Base-by-base conservation (phyloP, 2,329 filamentous ascomycete species). In the Colletotrichum australisinense region DNA sequence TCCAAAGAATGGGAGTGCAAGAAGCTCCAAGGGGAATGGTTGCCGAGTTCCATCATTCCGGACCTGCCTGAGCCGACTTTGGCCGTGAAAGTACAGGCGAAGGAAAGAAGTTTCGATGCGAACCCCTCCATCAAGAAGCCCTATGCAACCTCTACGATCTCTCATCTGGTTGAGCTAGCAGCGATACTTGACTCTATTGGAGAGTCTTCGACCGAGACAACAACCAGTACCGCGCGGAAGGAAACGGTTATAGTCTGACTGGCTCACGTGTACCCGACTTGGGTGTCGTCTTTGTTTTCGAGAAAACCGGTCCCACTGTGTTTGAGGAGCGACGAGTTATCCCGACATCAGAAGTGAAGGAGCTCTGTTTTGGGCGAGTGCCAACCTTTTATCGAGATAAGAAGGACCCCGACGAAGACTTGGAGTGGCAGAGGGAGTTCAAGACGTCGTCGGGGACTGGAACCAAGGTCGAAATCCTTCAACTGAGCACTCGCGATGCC, bases 291-390 rank as follows among this genome's bases (percentile, higher is more conserved):
- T 83, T 85, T 26, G 78, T 76, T 2, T 84, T 86, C 65, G 76
- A 82, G 12, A 79, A 80, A n/a, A 81, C 81, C 1, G 83, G 83
- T 0, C 78, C 76, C 16, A 81, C 80, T 0, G 75, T 64, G 11
- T 85, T 85, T 38, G 62, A 78, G 12, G 78, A 78, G 7, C 79
- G 80, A 11, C 77, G 84, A 1, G 74, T 85, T 0, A 81, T 86
- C 2, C 84, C 84, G 0, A 79, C 75, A 3, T 76, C 80, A 5
- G 77, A 78, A 1, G 78, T 86, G 14, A 86, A 85, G 67, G 78
- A 82, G 57, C 70, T 84, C 1, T 81, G 82, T 38, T 86, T 86
- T 65, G 84, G 84, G 0, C 79, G 79, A 4, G 83, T 83, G 0
- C 81, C 82, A 0, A 85, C 84, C 0, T 81, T 86, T 0, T 86